A percentile compares a stretch with the other conserved stretches of the same genome.
These are phyloP conservation scores for Geotrichum citri-aurantii DNA, from an alignment of 1,139 yeast species.

Conservation along the genomic window DNA sequence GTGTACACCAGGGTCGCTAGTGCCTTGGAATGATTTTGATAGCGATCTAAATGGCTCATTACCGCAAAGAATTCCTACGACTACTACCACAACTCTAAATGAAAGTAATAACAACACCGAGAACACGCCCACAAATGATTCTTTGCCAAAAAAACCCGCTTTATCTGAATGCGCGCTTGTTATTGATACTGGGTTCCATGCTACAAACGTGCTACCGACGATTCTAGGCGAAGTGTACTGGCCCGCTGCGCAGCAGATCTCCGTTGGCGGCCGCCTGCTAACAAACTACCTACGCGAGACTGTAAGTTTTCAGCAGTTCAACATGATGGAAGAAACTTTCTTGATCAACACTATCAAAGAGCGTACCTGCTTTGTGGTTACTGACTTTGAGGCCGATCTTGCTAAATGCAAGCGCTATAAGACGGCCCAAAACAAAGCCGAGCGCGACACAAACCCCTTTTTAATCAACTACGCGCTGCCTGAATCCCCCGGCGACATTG, in stretches of 20 bases:
- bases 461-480: conserved; percentile 17
- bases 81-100: not conserved
- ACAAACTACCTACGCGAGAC: conserved; percentile 80
- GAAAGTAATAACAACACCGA: not conserved
- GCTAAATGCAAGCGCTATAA: conserved; percentile 27
- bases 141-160: conserved; percentile 19
- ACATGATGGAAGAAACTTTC: conserved; percentile 85
- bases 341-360: conserved; percentile 84
- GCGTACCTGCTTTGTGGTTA: conserved; percentile 65
- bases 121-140: not conserved
- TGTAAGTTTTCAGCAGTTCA: conserved; percentile 86
- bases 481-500: conserved; percentile 19
- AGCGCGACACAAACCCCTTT: conserved; percentile 12
- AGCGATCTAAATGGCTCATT: conserved; percentile 6
- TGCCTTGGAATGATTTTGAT: conserved; percentile 53
- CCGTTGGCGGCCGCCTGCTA: conserved; percentile 79
- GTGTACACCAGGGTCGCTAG: conserved; percentile 58
- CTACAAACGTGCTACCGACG: conserved; percentile 84
- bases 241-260: conserved; percentile 68
- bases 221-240: conserved; percentile 73
- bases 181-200: conserved; percentile 81
- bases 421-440: not conserved
- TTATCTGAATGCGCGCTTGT: conserved; percentile 65
- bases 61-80: not conserved
- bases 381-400: conserved; percentile 57